Conservation (phyloP, 2,329 filamentous ascomycete genomes). For the Diplocarpon rosae region DNA sequence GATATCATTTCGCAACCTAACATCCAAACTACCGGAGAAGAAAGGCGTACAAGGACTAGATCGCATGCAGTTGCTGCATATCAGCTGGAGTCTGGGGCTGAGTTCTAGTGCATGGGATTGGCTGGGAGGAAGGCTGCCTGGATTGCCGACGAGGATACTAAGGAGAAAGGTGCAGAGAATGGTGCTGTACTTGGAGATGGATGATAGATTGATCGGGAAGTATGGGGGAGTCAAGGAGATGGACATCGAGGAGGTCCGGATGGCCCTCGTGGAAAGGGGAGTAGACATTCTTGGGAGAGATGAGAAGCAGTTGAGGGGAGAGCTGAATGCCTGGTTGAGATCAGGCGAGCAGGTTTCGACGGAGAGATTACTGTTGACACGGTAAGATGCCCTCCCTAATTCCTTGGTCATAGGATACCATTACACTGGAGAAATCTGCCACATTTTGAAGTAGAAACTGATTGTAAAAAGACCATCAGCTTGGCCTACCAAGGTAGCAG, state of each 20-base stretch:
- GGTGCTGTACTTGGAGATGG: conserved; percentile 53
- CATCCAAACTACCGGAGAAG: conserved; percentile 20
- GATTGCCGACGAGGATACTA: conserved; percentile 40
- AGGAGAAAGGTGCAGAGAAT: conserved; percentile 39
- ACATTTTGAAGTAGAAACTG: neutral
- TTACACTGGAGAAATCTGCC: too few relatives aligned
- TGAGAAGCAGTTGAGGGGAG: conserved; percentile 29
- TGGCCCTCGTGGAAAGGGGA: conserved; percentile 63
- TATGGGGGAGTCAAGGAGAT: conserved; percentile 51
- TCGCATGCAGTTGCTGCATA: conserved; percentile 31
- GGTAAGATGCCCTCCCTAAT: conserved; percentile 21
- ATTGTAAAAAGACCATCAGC: conserved; percentile 21
- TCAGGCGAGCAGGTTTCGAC: conserved; percentile 26
- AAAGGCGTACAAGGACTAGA: conserved; percentile 25
- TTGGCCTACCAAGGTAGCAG: conserved; percentile 18
- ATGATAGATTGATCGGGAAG: conserved; percentile 57
- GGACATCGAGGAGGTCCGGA: conserved; percentile 50
- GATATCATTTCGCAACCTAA: conserved; percentile 35
- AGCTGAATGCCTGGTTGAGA: conserved; percentile 31
- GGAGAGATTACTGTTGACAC: conserved; percentile 26
- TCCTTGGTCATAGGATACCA: too few relatives aligned
- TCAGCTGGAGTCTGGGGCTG: conserved; percentile 31
- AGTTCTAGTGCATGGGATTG: conserved; percentile 33
- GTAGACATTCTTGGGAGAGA: conserved; percentile 39
- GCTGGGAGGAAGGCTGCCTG: conserved; percentile 29